phyloP scores from a whole-genome alignment of 1,284 basidiomycete genomes.

The Trichosporon faecale region DNA sequence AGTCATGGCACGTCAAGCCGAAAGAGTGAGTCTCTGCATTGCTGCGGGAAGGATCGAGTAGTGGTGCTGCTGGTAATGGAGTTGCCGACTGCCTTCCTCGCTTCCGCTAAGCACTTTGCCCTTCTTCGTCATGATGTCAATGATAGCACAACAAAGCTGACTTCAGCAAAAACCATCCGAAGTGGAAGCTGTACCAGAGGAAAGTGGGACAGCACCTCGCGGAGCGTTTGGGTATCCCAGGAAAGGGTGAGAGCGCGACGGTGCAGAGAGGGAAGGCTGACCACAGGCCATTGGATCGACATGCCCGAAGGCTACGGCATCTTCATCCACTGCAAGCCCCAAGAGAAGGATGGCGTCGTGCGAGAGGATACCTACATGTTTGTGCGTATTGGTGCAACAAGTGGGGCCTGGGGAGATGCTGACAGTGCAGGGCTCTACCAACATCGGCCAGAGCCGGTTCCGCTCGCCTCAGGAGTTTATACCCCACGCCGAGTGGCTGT shows the following conservation, averaged over 20 bases:
- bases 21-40: conserved; percentile 10
- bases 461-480: conserved; percentile 33
- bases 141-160: not conserved
- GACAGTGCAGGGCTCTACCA: conserved; percentile 30
- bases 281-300: conserved; percentile 17
- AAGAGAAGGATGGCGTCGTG: conserved; percentile 20
- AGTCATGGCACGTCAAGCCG: conserved; percentile 23
- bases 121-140: not conserved
- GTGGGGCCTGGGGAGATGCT: not conserved
- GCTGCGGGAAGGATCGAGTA: not conserved
- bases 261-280: not conserved
- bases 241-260: conserved; percentile 15
- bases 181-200: conserved; percentile 32
- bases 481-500: conserved; percentile 40
- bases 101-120: not conserved
- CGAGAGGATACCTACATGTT: conserved; percentile 39
- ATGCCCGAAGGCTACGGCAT: conserved; percentile 40
- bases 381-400: conserved; percentile 22
- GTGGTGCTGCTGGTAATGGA: not conserved
- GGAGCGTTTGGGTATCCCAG: conserved; percentile 14
- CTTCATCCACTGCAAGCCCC: conserved; percentile 34
- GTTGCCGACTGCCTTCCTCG: not conserved
- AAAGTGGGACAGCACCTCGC: conserved; percentile 34
- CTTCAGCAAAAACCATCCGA: conserved; percentile 20
- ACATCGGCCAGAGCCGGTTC: conserved; percentile 25